Evolutionary conservation across 257 asterid genomes (phyloP).

Genomic region (Solanum chmielewskii): DNA sequence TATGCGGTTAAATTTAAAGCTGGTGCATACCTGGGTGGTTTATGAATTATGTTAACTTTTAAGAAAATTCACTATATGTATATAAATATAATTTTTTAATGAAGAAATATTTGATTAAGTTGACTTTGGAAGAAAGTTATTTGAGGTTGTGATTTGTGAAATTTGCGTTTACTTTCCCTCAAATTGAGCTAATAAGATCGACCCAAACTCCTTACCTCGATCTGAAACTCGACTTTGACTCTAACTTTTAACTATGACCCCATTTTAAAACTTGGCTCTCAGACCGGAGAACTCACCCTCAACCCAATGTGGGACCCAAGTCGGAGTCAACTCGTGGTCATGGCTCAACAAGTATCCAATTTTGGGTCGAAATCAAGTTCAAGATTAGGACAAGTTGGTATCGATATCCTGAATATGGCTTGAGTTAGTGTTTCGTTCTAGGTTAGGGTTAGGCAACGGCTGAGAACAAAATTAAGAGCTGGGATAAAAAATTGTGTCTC

Average conservation of each 20-base stretch:
- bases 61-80: background rate
- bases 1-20: background rate
- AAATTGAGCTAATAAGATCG: background rate
- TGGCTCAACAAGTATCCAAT: background rate
- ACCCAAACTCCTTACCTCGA: too few relatives aligned
- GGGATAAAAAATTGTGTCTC: too few relatives aligned
- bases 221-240: background rate
- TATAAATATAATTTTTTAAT: too few relatives aligned
- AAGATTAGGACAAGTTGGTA: background rate
- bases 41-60: background rate
- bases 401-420: background rate
- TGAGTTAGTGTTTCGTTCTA: background rate
- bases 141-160: background rate
- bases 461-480: too few relatives aligned
- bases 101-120: background rate
- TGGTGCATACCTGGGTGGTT: background rate
- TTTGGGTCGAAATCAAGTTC: background rate
- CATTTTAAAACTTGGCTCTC: background rate
- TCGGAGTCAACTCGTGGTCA: background rate
- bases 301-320: background rate
- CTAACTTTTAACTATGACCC: background rate
- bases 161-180: background rate
- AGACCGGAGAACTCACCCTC: too few relatives aligned
- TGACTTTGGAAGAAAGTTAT: background rate
- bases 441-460: background rate